Evolutionary conservation across 257 asterid genomes (phyloP).

Genomic region (Datura wrightii): DNA sequence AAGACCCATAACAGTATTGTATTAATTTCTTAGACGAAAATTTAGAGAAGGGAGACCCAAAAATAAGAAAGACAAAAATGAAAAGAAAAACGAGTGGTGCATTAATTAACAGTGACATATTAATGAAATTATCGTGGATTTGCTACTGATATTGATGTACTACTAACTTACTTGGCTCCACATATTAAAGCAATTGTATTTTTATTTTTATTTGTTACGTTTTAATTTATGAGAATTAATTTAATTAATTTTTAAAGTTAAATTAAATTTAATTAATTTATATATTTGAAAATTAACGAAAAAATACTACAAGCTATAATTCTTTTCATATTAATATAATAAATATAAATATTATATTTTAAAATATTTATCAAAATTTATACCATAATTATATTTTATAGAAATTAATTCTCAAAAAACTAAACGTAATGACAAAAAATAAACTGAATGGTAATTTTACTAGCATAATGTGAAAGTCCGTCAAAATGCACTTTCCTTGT

Average conservation of each 20-base stretch:
- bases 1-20: not conserved
- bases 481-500: constrained; percentile 1
- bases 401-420: no score
- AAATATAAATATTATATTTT: no score
- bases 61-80: not conserved
- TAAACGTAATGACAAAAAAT: no score
- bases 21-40: not conserved
- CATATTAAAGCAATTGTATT: not conserved
- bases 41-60: not conserved
- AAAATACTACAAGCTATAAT: no score
- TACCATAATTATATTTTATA: no score
- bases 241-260: no score
- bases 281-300: no score
- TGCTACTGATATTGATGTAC: not conserved
- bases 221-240: no score
- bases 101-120: not conserved
- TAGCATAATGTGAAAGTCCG: not conserved
- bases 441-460: not conserved
- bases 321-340: no score
- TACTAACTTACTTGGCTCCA: not conserved
- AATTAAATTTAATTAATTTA: no score
- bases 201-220: no score
- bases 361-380: no score
- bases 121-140: not conserved
- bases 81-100: not conserved